A percentile compares a stretch with the other conserved stretches of the same genome.
Evolutionary conservation across 257 asterid genomes (phyloP).

Genomic region (Craterostigma plantagineum): DNA sequence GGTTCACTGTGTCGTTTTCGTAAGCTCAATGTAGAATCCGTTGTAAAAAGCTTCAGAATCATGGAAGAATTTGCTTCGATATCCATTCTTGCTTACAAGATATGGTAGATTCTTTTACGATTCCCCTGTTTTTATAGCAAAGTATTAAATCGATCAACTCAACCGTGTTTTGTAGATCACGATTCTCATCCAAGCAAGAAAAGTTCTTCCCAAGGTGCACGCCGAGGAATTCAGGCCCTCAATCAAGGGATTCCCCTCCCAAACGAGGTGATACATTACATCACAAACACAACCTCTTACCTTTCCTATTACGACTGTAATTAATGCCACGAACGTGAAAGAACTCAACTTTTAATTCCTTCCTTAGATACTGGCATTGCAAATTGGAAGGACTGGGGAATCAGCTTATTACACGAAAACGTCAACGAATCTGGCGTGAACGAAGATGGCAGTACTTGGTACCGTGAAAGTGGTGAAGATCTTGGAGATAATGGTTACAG

Average conservation of each 20-base stretch:
- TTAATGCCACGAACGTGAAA: neutral
- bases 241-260: conserved; percentile 90
- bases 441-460: conserved; percentile 93
- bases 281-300: too few species aligned
- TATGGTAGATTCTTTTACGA: neutral
- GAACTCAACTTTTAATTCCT: conserved; percentile 2
- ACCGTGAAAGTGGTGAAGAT: conserved; percentile 81
- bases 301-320: neutral
- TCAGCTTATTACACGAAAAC: conserved; percentile 8
- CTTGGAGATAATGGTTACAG: conserved; percentile 84
- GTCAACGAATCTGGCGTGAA: conserved; percentile 62
- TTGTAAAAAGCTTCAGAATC: too few species aligned
- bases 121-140: conserved; percentile 2
- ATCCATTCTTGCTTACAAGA: neutral
- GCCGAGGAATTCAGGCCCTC: conserved; percentile 65
- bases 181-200: conserved; percentile 41
- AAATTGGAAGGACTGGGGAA: too few species aligned
- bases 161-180: conserved; percentile 35
- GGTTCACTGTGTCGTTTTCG: too few species aligned
- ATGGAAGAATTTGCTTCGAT: neutral
- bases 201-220: conserved; percentile 59
- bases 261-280: conserved; percentile 52
- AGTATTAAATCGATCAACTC: neutral
- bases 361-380: conserved; percentile 54
- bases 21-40: too few species aligned